phyloP scores from a whole-genome alignment of 148 eudicot genomes.

The Persicaria maculosa region DNA sequence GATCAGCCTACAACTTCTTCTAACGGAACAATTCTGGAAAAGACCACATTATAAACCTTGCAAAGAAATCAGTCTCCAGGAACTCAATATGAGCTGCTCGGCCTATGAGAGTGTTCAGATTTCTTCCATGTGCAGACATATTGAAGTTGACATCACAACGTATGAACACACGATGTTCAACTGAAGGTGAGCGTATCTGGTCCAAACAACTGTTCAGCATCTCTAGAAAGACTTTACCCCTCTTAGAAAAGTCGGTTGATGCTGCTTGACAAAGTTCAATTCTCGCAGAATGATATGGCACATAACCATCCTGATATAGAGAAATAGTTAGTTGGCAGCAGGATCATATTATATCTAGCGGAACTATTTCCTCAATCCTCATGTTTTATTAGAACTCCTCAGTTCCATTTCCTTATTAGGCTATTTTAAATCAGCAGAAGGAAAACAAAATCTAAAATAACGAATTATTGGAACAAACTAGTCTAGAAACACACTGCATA shows the following conservation, averaged over 20 bases:
- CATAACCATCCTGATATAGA: slow-evolving; percentile 81
- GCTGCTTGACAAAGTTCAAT: slow-evolving; percentile 77
- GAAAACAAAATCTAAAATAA: neutral
- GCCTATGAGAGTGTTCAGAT: slow-evolving; percentile 82
- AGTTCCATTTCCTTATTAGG: neutral
- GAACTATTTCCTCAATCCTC: neutral
- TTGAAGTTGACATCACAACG: slow-evolving; percentile 94
- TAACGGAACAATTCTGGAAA: slow-evolving; percentile 75
- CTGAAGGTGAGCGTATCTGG: slow-evolving; percentile 77
- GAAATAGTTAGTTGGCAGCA: neutral
- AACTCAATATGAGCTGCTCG: slow-evolving; percentile 98
- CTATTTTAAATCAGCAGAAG: neutral
- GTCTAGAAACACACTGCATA: neutral
- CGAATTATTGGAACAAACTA: neutral
- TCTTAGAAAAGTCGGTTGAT: slow-evolving; percentile 73
- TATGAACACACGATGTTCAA: slow-evolving; percentile 49
- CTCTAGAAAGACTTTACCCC: slow-evolving; percentile 68
- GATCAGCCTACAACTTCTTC: neutral
- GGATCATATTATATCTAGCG: neutral
- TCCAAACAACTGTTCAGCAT: slow-evolving; percentile 86
- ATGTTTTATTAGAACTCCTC: neutral
- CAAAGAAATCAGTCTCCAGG: slow-evolving; percentile 83
- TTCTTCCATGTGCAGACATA: slow-evolving; percentile 72
- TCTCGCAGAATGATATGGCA: slow-evolving; percentile 97
- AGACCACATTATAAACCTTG: slow-evolving; percentile 94